Evolutionary conservation across 2,329 filamentous ascomycete genomes (phyloP).

Genomic region (Fusarium succisae): DNA sequence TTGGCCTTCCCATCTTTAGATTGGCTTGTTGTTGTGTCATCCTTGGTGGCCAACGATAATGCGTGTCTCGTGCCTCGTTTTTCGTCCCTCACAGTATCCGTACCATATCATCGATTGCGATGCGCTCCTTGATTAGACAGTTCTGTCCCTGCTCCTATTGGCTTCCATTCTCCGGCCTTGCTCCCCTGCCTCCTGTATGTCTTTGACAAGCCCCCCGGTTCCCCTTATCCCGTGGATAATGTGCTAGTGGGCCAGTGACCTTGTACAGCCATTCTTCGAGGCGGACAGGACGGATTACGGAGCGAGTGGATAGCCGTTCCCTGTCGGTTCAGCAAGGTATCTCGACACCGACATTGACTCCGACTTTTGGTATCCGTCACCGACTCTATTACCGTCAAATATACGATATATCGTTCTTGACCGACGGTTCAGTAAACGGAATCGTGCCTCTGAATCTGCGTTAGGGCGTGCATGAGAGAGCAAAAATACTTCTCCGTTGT

Average conservation of each 20-base stretch:
- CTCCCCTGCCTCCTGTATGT: conserved; percentile 13
- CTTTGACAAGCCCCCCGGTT: conserved; percentile 27
- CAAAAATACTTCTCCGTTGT: conserved; percentile 20
- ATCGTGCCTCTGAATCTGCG: conserved; percentile 23
- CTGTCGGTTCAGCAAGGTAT: conserved; percentile 28
- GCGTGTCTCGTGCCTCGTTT: conserved; percentile 22
- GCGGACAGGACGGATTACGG: conserved; percentile 33
- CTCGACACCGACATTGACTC: conserved; percentile 42
- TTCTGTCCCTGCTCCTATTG: conserved; percentile 15
- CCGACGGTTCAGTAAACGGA: conserved; percentile 38
- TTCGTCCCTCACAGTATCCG: conserved; percentile 10
- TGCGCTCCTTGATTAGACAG: conserved; percentile 20
- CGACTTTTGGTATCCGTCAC: conserved; percentile 38
- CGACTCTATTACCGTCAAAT: conserved; percentile 37
- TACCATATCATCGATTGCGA: conserved; percentile 3
- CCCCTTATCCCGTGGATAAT: conserved; percentile 23
- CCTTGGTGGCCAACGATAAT: conserved; percentile 7
- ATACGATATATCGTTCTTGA: conserved; percentile 33
- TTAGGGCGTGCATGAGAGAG: conserved; percentile 37
- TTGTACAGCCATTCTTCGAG: conserved; percentile 33
- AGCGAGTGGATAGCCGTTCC: conserved; percentile 35
- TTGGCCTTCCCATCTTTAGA: background rate
- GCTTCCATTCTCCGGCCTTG: conserved; percentile 18
- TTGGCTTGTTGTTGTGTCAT: conserved; percentile 13
- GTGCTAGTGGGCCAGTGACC: conserved; percentile 27